Base-by-base conservation (phyloP, 768 basidiomycete species). In the Tubosaeta sp. region DNA sequence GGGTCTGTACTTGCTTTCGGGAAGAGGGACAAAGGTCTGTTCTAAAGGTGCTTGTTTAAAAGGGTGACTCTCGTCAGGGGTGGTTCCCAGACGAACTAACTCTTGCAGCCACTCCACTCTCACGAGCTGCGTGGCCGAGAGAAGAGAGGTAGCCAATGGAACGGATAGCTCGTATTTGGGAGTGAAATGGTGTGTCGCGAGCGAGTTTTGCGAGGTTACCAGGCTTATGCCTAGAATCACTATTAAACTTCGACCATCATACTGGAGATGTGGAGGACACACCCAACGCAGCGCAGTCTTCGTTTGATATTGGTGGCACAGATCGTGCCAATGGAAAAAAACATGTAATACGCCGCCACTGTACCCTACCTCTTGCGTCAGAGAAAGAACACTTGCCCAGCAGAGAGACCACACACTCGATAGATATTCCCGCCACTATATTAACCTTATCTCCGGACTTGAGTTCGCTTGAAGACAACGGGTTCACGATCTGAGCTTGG, bases 91-190 rank as follows among this genome's bases (percentile, higher is more conserved):
- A 2, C 76, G 74, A 29, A 89, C 53, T 29, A 88, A 61, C 50
- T 88, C 83, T 7, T 68, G 65, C 25, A 90, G 67, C 88, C 88
- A 91, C 43, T 85, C 82, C 0, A 76, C 73, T 52, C 75, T 88
- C 31, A 85, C 86, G 44, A 90, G 76, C 11, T 76, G 73, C 13
- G 78, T 74, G 0, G 77, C 71, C 4, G 79, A 77, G 14, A 90
- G 67, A 10, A 91, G 73, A 12, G 88, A 86, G 1, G 77, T 69
- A 1, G 81, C 81, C 22, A 83, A 71, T 0, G 73, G 54, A 0
- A 81, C 67, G 8, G 73, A 77, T n/a, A 81, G 71, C 5, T 73
- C 63, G 50, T 78, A 81, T 19, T 74, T 75, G 5, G 80, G 58
- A 4, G 75, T 74, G 46, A 90, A 73, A 62, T 89, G 84, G 56